Base-by-base conservation (phyloP, 345 rosid species). In the Lumnitzera littorea region DNA sequence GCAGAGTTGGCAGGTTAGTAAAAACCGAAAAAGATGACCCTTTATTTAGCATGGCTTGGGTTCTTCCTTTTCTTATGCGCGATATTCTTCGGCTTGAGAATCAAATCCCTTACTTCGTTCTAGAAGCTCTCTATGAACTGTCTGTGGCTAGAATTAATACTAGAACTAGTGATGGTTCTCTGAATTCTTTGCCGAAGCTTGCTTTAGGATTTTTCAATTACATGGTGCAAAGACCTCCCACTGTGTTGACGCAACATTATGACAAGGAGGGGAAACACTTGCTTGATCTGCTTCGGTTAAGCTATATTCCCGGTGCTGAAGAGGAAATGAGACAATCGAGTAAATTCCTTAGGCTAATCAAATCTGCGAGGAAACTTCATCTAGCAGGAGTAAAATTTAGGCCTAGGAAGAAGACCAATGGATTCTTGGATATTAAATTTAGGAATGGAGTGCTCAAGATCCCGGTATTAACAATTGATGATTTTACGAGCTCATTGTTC, bases 71-170 rank as follows among this genome's bases (percentile, higher is more conserved):
- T 2, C 49, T 85, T 11, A 67, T 67, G 59, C 61, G 80, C 0
- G 91, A 82, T 65, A 68, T 85, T 27, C 78, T 85, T 12, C 67
- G 68, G 56, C 60, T 85, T 2, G 91, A 85, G 72, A 85, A 85
- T 27, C 88, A 85, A 66, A 74, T 85, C 31, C 88, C 91, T 29
- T 78, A 58, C 64, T 56, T 78, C 51, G 73, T 82, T 57, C 84
- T 85, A 61, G 58, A 73, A 24, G 17, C 72, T 36, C 65, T 82
- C 9, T 82, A 62, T 7, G 64, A 71, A 12, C 62, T 69, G 15
- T 70, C 49, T n/a, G 31, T 52, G 25, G 50, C 27, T n/a, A 60
- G 17, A n/a, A 12, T 24, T 5, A 2, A 3, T 23, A 15, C 49
- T 7, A 12, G 16, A 17, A 15, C 16, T 23, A 29, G 1, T 15